A percentile compares a stretch with the other conserved stretches of the same genome.
Conservation (phyloP, 768 basidiomycete genomes). For the Agaricus blazei region DNA sequence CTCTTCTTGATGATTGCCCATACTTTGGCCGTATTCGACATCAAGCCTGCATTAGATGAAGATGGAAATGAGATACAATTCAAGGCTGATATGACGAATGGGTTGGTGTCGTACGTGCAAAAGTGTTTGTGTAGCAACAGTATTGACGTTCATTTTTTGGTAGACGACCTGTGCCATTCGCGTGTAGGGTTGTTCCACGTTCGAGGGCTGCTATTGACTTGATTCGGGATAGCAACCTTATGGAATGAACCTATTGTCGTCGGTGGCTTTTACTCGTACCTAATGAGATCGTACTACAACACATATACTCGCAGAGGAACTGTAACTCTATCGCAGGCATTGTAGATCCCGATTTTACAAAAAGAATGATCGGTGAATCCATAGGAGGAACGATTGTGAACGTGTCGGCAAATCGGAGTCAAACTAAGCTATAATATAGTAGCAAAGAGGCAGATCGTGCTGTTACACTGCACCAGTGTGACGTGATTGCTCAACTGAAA, state of each 20-base stretch:
- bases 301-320: too few species aligned
- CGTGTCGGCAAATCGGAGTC: too few species aligned
- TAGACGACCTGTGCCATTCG: conserved; percentile 4
- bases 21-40: conserved; percentile 2
- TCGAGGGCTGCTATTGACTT: neutral
- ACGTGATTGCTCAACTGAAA: too few species aligned
- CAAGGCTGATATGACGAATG: conserved; percentile 1
- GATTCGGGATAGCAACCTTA: neutral
- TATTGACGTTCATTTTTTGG: neutral
- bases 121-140: neutral
- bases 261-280: too few species aligned
- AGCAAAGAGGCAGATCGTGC: too few species aligned
- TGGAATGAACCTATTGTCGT: neutral
- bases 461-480: too few species aligned
- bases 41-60: neutral
- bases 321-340: too few species aligned
- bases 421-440: too few species aligned
- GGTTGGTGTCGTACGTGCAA: conserved; percentile 3
- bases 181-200: conserved; percentile 4
- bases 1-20: neutral
- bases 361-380: too few species aligned
- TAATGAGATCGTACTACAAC: too few species aligned
- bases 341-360: too few species aligned
- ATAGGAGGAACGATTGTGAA: too few species aligned
- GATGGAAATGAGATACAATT: neutral